These are phyloP conservation scores for Xylariaceae sp. DNA, from an alignment of 2,329 filamentous ascomycete species.

Conservation along the genomic window DNA sequence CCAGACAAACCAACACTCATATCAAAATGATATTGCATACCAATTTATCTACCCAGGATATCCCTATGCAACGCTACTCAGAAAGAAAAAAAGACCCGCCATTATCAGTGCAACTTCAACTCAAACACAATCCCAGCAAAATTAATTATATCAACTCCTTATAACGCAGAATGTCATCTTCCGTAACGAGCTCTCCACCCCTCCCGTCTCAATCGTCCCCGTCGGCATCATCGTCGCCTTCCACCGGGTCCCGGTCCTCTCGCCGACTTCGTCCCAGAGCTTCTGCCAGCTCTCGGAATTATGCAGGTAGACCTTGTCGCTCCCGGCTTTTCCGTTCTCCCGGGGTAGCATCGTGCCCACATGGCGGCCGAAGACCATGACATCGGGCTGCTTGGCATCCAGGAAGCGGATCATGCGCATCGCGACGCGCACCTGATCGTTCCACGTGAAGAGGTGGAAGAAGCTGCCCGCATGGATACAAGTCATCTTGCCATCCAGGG, in stretches of 20 bases:
- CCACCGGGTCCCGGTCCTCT: constrained; percentile 46
- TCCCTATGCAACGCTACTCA: constrained; percentile 9
- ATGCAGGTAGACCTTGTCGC: constrained; percentile 41
- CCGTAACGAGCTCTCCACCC: constrained; percentile 21
- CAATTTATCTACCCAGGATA: background rate
- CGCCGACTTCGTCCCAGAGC: constrained; percentile 51
- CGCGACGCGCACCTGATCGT: constrained; percentile 42
- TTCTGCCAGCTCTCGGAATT: constrained; percentile 45
- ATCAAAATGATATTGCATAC: background rate
- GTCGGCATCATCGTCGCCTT: constrained; percentile 39
- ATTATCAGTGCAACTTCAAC: background rate
- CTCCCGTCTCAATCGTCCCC: constrained; percentile 16
- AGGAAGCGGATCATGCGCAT: constrained; percentile 43
- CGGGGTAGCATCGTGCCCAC: constrained; percentile 37
- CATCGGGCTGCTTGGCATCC: constrained; percentile 39
- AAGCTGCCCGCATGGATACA: constrained; percentile 47
- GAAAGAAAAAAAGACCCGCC: background rate
- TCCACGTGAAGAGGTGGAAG: constrained; percentile 47
- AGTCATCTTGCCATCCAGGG: constrained; percentile 38
- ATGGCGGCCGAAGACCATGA: constrained; percentile 48
- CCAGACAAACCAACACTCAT: too few relatives aligned
- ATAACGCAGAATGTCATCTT: constrained; percentile 27
- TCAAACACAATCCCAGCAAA: background rate
- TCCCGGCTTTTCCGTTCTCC: constrained; percentile 23
- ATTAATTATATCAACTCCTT: constrained; percentile 15